Base-by-base conservation (phyloP, 495 filamentous ascomycete species). In the Penicillium diatomitis region DNA sequence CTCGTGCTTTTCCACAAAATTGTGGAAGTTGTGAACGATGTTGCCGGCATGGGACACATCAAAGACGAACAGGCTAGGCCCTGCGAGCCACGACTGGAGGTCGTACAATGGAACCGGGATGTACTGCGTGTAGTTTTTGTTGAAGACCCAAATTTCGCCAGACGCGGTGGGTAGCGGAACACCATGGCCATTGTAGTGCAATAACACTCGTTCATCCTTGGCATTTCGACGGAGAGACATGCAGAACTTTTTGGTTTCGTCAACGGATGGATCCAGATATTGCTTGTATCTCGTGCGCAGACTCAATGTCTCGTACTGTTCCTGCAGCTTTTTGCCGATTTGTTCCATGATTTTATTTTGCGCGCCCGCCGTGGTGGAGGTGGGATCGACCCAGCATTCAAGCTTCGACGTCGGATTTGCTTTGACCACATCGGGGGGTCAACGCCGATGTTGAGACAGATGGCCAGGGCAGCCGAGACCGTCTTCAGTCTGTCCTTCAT, bases 71-170 rank as follows among this genome's bases (percentile, higher is more conserved):
- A 99, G 80, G 47, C 89, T 95, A 3, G 92, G 92, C 0, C 90
- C 90, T 38, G 90, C 91, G 4, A 99, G 81, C 94, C 94, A 99
- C 27, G 83, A 81, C 63, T 97, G 94, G 27, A 99, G 76, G 55
- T 99, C 92, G 62, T 95, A 97, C 6, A 99, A 69, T 2, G 91
- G 95, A 41, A 99, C 86, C 0, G 92, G 92, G 32, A 99, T 99
- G 57, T 99, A 99, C 65, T 99, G 92, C 0, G 92, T 99, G 62
- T 95, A 99, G 55, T 87, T 95, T 52, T 88, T 90, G 69, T 99
- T 99, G 68, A 99, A 98, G 3, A 97, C 94, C 92, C 92, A 99
- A 8, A 99, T 95, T 65, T 99, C 92, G 7, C 92, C 92, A 3
- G 91, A 96, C 4, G 86, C 80, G 4, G 92, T 99, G 31, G 92